Evolutionary conservation across 2,329 filamentous ascomycete genomes (phyloP).

Genomic region (Phyllosticta ampelicida): DNA sequence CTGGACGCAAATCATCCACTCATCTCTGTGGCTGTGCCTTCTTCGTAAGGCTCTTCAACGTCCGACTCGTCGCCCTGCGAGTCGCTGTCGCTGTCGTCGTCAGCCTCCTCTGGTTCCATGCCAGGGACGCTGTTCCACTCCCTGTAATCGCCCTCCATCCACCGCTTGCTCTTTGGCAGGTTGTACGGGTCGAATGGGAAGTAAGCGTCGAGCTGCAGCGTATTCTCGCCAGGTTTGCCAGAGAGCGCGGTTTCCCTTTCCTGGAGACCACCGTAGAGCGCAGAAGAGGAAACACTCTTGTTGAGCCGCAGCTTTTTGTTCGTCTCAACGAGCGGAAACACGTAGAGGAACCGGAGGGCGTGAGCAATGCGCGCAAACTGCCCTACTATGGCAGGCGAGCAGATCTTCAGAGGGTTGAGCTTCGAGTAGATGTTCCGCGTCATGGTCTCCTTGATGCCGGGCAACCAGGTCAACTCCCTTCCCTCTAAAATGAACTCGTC

Average conservation of each 20-base stretch:
- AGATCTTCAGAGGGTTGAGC: constrained; percentile 92
- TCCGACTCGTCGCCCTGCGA: constrained; percentile 16
- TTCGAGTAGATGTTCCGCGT: constrained; percentile 71
- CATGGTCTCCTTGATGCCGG: constrained; percentile 62
- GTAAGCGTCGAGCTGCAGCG: constrained; percentile 81
- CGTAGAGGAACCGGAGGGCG: constrained; percentile 78
- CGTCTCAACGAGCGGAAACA: constrained; percentile 76
- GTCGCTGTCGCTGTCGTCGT: constrained; percentile 28
- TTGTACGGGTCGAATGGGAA: constrained; percentile 98
- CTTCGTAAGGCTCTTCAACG: constrained; percentile 18
- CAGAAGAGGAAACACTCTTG: constrained; percentile 51
- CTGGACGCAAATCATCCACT: constrained; percentile 4
- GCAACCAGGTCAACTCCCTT: constrained; percentile 68
- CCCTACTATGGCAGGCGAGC: constrained; percentile 77
- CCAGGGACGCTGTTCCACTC: constrained; percentile 28
- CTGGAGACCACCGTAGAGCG: constrained; percentile 23
- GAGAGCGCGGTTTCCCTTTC: constrained; percentile 45
- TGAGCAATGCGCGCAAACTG: constrained; percentile 85
- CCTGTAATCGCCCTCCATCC: constrained; percentile 56
- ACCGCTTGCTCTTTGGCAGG: constrained; percentile 72
- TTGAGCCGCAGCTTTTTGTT: constrained; percentile 84
- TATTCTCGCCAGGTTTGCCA: constrained; percentile 57
- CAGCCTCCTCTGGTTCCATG: constrained; percentile 29
- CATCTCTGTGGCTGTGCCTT: constrained; percentile 14
- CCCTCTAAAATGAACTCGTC: constrained; percentile 51